These are phyloP conservation scores for Camellia lanceoleosa DNA, from an alignment of 148 eudicot genomes.

Conservation along the genomic window DNA sequence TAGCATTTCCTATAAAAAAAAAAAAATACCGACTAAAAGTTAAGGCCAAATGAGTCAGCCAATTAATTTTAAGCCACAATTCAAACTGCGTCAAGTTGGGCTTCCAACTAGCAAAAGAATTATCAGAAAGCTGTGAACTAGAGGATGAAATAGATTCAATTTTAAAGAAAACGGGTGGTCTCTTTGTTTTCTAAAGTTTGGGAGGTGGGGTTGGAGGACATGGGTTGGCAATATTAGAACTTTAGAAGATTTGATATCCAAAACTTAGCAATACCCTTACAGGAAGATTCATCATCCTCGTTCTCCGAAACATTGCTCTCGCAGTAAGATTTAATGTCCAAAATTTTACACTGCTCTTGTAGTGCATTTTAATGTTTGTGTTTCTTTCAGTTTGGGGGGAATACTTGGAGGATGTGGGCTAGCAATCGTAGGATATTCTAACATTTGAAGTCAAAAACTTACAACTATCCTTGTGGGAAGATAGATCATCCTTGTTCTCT, in stretches of 20 bases:
- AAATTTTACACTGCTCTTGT: background rate
- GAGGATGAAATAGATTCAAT: background rate
- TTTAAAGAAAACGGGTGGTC: background rate
- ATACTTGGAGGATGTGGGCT: background rate
- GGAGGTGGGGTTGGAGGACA: background rate
- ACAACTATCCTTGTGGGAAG: constrained; percentile 36
- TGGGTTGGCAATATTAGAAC: background rate
- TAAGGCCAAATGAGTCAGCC: background rate
- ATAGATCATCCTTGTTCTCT: constrained; percentile 33
- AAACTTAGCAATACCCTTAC: constrained; percentile 11
- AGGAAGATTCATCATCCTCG: constrained; percentile 5
- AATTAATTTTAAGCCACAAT: background rate
- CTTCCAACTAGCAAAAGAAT: background rate
- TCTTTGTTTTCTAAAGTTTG: background rate
- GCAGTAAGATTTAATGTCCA: constrained; percentile 1
- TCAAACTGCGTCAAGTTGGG: constrained; percentile 2
- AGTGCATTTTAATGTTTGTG: background rate
- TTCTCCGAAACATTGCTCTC: background rate
- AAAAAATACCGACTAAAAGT: background rate
- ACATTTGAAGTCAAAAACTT: constrained; percentile 11
- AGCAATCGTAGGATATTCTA: constrained; percentile 7
- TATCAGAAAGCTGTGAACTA: background rate
- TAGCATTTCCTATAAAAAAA: too few relatives aligned
- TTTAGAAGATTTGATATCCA: background rate
- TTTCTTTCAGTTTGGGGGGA: background rate